Evolutionary conservation across 2,329 filamentous ascomycete genomes (phyloP).

Genomic region (Bipolaris zeicola): DNA sequence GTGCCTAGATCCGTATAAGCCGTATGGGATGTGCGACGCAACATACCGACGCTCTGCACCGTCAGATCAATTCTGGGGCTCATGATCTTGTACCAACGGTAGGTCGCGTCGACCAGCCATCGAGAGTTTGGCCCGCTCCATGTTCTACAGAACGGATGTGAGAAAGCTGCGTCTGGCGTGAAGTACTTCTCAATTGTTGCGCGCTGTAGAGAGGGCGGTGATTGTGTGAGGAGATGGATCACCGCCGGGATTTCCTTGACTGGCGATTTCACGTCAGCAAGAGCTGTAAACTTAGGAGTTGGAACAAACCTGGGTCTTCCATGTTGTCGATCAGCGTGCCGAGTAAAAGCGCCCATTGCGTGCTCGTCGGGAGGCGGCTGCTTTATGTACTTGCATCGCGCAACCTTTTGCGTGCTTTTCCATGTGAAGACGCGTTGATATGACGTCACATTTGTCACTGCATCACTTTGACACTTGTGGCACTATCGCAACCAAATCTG

Average conservation of each 20-base stretch:
- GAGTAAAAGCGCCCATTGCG: neutral
- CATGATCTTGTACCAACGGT: slow-evolving; percentile 76
- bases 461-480: neutral
- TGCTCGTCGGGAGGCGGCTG: neutral
- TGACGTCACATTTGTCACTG: slow-evolving; percentile 16
- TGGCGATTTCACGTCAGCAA: slow-evolving; percentile 19
- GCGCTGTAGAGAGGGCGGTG: slow-evolving; percentile 68
- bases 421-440: slow-evolving; percentile 11
- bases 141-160: slow-evolving; percentile 78
- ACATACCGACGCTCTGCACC: slow-evolving; percentile 65
- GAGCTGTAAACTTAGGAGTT: neutral
- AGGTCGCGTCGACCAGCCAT: slow-evolving; percentile 70
- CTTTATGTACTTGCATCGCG: neutral
- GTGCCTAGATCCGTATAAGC: neutral
- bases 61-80: slow-evolving; percentile 73
- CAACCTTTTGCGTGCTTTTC: slow-evolving; percentile 6
- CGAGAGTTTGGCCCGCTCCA: slow-evolving; percentile 66
- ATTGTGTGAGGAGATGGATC: slow-evolving; percentile 71
- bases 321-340: neutral
- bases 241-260: slow-evolving; percentile 67
- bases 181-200: slow-evolving; percentile 74
- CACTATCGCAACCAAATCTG: neutral
- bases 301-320: slow-evolving; percentile 39
- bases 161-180: slow-evolving; percentile 71
- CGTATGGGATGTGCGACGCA: neutral